These are phyloP conservation scores for Penstemon newberryi DNA, from an alignment of 257 asterid species.

Conservation along the genomic window DNA sequence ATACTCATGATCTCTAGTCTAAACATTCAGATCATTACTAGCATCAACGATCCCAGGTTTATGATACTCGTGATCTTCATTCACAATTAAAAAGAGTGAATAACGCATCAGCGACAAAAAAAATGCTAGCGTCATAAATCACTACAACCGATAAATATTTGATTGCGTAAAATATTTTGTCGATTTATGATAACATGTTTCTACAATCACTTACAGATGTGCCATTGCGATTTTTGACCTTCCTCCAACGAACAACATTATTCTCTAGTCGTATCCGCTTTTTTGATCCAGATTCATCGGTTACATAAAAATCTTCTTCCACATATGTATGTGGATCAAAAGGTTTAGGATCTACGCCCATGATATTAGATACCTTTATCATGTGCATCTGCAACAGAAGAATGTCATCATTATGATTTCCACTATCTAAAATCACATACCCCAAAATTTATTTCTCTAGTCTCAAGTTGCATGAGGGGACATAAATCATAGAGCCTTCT, in stretches of 20 bases:
- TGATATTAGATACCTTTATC: constrained; percentile 96
- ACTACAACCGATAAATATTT: constrained; percentile 1
- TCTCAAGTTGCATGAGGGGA: background rate
- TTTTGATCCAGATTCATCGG: constrained; percentile 91
- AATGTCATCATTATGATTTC: constrained; percentile 2
- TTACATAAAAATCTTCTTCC: constrained; percentile 83
- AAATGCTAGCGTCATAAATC: background rate
- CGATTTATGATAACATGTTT: constrained; percentile 6
- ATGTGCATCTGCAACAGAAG: constrained; percentile 81
- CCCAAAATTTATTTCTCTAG: constrained; percentile 7
- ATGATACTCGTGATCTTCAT: no score
- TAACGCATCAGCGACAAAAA: background rate
- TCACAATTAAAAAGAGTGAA: no score
- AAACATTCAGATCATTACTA: no score
- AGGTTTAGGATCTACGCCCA: constrained; percentile 95
- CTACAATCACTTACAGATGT: constrained; percentile 63
- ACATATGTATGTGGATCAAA: constrained; percentile 83
- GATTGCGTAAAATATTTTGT: constrained; percentile 1
- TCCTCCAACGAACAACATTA: constrained; percentile 95
- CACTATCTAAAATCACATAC: background rate
- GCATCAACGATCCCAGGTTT: no score
- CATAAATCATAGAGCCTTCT: no score
- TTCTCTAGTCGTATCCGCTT: constrained; percentile 89
- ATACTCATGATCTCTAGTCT: no score
- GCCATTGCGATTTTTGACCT: constrained; percentile 76